Conservation (phyloP, 2,329 filamentous ascomycete species). For the Lachnellula hyalina region DNA sequence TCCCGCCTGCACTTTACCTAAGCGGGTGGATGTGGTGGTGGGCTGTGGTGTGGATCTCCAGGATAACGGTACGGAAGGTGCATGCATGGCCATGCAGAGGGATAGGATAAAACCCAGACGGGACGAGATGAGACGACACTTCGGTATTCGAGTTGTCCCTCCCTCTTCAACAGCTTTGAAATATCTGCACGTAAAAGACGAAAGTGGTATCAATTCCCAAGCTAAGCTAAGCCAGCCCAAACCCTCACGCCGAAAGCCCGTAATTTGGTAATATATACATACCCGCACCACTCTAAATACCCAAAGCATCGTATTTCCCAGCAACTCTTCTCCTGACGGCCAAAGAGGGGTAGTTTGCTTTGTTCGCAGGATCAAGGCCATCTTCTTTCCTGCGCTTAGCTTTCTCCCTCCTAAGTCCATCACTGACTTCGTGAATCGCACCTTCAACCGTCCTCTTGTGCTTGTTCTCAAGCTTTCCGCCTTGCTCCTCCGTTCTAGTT, state of each 20-base stretch:
- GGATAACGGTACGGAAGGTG: background rate
- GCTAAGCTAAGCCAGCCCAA: background rate
- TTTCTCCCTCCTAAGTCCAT: background rate
- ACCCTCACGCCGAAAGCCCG: background rate
- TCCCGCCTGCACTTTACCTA: constrained; percentile 3
- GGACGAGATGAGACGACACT: background rate
- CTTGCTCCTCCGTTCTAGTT: background rate
- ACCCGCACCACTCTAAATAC: constrained; percentile 7
- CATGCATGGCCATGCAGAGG: background rate
- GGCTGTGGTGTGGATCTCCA: too few relatives aligned
- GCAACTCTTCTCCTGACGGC: constrained; percentile 16
- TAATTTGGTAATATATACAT: constrained; percentile 1
- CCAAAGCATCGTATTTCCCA: constrained; percentile 25
- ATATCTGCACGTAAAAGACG: background rate
- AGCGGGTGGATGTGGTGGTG: background rate
- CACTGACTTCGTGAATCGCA: background rate
- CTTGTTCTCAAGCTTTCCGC: background rate
- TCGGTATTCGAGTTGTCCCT: background rate
- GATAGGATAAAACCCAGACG: background rate
- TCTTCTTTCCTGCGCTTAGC: constrained; percentile 2
- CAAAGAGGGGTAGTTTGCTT: constrained; percentile 16
- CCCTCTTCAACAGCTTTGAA: background rate
- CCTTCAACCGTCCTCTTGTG: background rate
- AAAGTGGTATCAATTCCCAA: background rate
- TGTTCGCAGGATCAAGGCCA: constrained; percentile 9